Evolutionary conservation across 2,329 filamentous ascomycete species (phyloP).

Genomic region (Colletotrichum lentis): DNA sequence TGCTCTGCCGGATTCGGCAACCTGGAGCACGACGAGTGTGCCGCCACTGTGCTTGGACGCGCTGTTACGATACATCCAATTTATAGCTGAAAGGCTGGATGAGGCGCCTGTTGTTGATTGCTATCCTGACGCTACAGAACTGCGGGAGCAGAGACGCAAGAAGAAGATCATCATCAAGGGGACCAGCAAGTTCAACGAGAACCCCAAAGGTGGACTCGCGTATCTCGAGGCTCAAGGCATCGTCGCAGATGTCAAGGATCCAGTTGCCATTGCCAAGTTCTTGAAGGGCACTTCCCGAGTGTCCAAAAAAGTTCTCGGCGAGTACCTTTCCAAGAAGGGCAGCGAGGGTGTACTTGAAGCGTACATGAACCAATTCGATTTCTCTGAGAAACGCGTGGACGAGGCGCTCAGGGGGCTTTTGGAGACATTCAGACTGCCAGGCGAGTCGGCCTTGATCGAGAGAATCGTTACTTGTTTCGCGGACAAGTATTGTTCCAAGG

Average conservation of each 20-base stretch:
- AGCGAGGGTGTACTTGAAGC: slow-evolving; percentile 86
- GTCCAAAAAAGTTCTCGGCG: slow-evolving; percentile 89
- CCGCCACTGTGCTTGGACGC: slow-evolving; percentile 94
- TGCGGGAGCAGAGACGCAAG: slow-evolving; percentile 76
- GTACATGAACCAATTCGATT: slow-evolving; percentile 89
- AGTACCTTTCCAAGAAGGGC: slow-evolving; percentile 89
- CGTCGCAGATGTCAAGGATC: slow-evolving; percentile 77
- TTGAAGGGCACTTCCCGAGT: slow-evolving; percentile 86
- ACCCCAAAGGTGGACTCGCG: slow-evolving; percentile 85
- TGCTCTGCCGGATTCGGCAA: slow-evolving; percentile 94
- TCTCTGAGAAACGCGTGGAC: slow-evolving; percentile 84
- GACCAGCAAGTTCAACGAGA: slow-evolving; percentile 92
- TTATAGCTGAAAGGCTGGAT: slow-evolving; percentile 85
- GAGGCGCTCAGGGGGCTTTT: slow-evolving; percentile 89
- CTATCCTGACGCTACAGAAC: slow-evolving; percentile 68
- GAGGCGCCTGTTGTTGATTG: slow-evolving; percentile 70
- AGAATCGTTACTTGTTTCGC: slow-evolving; percentile 88
- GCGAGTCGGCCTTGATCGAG: slow-evolving; percentile 92
- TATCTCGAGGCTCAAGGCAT: slow-evolving; percentile 87
- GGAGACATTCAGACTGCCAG: slow-evolving; percentile 90
- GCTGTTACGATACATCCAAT: slow-evolving; percentile 88
- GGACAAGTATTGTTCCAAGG: slow-evolving; percentile 80
- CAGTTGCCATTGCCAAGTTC: slow-evolving; percentile 83
- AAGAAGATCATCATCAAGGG: slow-evolving; percentile 92
- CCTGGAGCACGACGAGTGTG: slow-evolving; percentile 98